phyloP scores from a whole-genome alignment of 371 early-diverging fungal genomes.

The Mucor indicus region DNA sequence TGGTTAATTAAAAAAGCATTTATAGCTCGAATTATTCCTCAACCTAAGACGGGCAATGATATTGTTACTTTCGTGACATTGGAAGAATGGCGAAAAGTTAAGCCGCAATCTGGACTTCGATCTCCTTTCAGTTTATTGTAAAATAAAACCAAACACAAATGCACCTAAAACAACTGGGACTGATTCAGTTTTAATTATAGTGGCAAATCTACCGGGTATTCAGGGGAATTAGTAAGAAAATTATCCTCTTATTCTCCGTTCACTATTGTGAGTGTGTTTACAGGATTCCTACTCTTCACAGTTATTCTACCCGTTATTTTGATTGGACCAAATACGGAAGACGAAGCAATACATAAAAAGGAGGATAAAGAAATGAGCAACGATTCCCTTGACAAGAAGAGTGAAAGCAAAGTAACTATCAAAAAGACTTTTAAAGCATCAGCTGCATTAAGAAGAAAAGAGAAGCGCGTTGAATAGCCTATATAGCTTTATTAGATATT shows the following conservation, averaged over 20 bases:
- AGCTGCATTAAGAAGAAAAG: no score
- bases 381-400: background rate
- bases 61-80: conserved; percentile 23
- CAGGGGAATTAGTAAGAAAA: conserved; percentile 30
- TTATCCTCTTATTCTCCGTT: conserved; percentile 31
- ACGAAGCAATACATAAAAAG: background rate
- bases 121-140: conserved; percentile 46
- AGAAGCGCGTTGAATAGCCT: no score
- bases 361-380: background rate
- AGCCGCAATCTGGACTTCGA: conserved; percentile 25
- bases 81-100: conserved; percentile 32
- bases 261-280: conserved; percentile 22
- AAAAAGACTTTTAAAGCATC: no score
- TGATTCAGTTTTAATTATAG: conserved; percentile 3
- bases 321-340: conserved; percentile 1
- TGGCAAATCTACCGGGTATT: conserved; percentile 28
- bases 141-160: conserved; percentile 3
- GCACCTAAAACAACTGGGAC: background rate
- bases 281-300: conserved; percentile 17
- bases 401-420: no score
- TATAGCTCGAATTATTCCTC: conserved; percentile 10
- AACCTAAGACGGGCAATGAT: conserved; percentile 13
- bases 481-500: no score
- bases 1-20: background rate
- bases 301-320: conserved; percentile 14